Percentiles rank a stretch among this genome's conserved stretches.
Conservation (phyloP, 1,284 basidiomycete genomes). For the Microbotryum scabiosae region DNA sequence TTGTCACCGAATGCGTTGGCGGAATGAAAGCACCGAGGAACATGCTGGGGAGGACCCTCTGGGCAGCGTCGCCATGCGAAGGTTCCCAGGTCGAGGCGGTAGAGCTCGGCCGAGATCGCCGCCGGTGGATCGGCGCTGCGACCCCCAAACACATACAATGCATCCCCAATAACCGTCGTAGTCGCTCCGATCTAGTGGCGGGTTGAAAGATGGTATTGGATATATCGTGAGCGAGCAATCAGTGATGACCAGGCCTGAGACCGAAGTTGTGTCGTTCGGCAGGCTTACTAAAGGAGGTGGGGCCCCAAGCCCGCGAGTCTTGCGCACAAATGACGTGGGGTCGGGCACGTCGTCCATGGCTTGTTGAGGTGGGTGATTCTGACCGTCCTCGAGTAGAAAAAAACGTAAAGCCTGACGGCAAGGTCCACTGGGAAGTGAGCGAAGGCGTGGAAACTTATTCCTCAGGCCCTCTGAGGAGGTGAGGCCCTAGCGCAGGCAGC, state of each 20-base stretch:
- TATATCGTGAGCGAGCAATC: too few relatives aligned
- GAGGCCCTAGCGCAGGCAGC: background rate
- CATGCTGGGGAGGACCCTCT: background rate
- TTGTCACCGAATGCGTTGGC: conserved; percentile 80
- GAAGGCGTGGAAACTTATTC: background rate
- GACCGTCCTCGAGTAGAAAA: background rate
- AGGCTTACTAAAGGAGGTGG: conserved; percentile 65
- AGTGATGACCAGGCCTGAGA: background rate
- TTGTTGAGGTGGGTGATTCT: background rate
- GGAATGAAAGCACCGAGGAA: conserved; percentile 67
- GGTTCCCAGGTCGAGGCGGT: conserved; percentile 70
- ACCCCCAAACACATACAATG: conserved; percentile 83
- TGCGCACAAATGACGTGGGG: conserved; percentile 72
- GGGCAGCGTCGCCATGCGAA: conserved; percentile 52
- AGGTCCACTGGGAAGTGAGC: background rate
- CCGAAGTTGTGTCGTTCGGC: background rate
- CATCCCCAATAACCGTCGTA: conserved; percentile 70
- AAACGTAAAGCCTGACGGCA: background rate
- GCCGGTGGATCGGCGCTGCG: conserved; percentile 70
- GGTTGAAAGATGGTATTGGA: background rate
- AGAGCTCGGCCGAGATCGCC: conserved; percentile 74
- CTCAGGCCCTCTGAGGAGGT: background rate
- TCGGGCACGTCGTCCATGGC: conserved; percentile 71
- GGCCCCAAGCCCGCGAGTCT: conserved; percentile 67
- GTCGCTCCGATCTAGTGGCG: conserved; percentile 42